A percentile compares a stretch with the other conserved stretches of the same genome.
Conservation (phyloP, 179 eudicot genomes). For the Actinidia arguta region DNA sequence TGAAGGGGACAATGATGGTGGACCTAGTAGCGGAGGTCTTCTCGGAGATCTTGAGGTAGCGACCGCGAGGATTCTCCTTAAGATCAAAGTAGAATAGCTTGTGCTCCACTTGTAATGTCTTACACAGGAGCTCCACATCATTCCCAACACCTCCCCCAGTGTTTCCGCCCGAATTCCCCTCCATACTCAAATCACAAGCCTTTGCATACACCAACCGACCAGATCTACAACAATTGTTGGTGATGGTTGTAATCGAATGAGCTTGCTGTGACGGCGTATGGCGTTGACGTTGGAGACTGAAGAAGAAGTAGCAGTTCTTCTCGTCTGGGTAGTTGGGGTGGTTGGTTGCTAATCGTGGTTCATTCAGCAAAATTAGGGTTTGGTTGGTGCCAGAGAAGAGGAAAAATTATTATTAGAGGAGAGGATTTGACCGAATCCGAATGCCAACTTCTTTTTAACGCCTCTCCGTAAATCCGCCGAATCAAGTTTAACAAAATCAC, state of each 20-base stretch:
- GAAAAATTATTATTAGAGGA: not conserved
- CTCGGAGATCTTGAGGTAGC: conserved; percentile 93
- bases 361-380: conserved; percentile 9
- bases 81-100: conserved; percentile 96
- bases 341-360: not conserved
- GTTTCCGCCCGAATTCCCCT: conserved; percentile 49
- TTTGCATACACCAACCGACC: not conserved
- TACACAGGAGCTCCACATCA: conserved; percentile 83
- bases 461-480: no score
- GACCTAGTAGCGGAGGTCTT: conserved; percentile 96
- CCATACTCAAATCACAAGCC: conserved; percentile 39
- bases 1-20: conserved; percentile 88
- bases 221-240: not conserved
- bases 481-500: no score
- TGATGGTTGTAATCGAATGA: not conserved
- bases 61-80: conserved; percentile 95
- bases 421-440: not conserved
- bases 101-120: conserved; percentile 95
- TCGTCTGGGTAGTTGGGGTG: not conserved
- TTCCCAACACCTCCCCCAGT: conserved; percentile 53
- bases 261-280: not conserved
- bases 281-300: not conserved
- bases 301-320: not conserved
- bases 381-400: not conserved
- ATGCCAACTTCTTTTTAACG: no score